Base-by-base conservation (phyloP, 805 yeast species). In the Blastobotrys peoriensis region DNA sequence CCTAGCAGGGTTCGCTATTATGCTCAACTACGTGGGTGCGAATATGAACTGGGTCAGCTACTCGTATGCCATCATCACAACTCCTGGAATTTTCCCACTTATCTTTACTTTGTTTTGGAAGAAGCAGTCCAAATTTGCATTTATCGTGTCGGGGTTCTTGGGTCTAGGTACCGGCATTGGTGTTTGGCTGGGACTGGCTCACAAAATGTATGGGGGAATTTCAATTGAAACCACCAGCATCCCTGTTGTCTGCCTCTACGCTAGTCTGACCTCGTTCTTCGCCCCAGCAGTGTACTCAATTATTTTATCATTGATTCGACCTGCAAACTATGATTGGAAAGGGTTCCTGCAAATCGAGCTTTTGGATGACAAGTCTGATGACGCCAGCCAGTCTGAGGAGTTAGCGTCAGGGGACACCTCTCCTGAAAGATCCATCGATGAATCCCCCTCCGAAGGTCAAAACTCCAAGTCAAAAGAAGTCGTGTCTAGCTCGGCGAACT, bases 1-100 rank as follows among this genome's bases (percentile, higher is more conserved):
- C 19, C 81, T 85, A 86, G 80, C 86, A 36, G 91, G 81, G 0
- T 83, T 86, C 60, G 76, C 93, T 19, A 77, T 80, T 52, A 94
- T 94, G 15, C 70, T 86, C 41, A 74, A 76, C 64, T 83, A 86
- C 54, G 94, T 87, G n/a, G 81, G 79, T 20, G 79, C 86, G 45
- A 76, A 85, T 35, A 80, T 87, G 82, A 94, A 94, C 18, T 86
- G 81, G 65, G 68, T 86, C 36, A 50, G 51, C 16, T 48, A 48
- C 38, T 54, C 85, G 83, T 89, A 95, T 94, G 30, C 30, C 47
- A 75, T 86, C 45, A 80, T 86, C 36, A 83, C 86, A 49, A 33
- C 36, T 3, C 42, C 50, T 2, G 64, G 59, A 4, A 61, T 60
- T 9, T 40, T 60, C 33, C 65, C 65, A 6, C 56, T 25, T 8